Conservation (phyloP, 257 asterid genomes). For the Galeopsis tetrahit region DNA sequence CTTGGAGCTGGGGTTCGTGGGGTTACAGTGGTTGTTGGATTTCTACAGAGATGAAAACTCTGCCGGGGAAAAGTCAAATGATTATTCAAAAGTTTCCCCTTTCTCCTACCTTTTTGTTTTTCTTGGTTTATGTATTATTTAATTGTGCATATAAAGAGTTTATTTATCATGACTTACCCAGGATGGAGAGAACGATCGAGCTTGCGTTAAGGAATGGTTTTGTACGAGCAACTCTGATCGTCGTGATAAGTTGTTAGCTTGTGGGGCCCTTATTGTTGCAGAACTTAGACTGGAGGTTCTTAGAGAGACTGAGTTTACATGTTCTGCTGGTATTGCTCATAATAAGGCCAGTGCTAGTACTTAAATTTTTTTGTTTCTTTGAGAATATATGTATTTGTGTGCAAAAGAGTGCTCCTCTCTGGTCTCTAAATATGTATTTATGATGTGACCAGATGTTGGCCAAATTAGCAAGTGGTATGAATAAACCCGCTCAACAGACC, state of each 20-base stretch:
- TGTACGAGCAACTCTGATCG: slow-evolving; percentile 54
- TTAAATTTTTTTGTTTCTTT: slow-evolving; percentile 15
- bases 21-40: slow-evolving; percentile 11
- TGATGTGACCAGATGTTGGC: slow-evolving; percentile 85
- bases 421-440: slow-evolving; percentile 33
- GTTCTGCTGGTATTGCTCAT: slow-evolving; percentile 98
- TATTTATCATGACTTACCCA: slow-evolving; percentile 39
- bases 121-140: slow-evolving; percentile 15
- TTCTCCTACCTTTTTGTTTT: background rate
- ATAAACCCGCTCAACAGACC: slow-evolving; percentile 98
- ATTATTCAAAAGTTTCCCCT: slow-evolving; percentile 10
- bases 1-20: background rate
- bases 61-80: slow-evolving; percentile 12
- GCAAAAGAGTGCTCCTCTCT: slow-evolving; percentile 22
- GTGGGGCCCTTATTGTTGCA: slow-evolving; percentile 92
- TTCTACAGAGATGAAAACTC: background rate
- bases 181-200: slow-evolving; percentile 54
- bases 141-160: slow-evolving; percentile 23
- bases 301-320: slow-evolving; percentile 82
- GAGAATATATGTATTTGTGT: background rate
- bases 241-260: slow-evolving; percentile 80
- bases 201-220: slow-evolving; percentile 71
- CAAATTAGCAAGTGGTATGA: slow-evolving; percentile 93
- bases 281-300: slow-evolving; percentile 83
- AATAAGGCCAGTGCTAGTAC: slow-evolving; percentile 65